phyloP scores from a whole-genome alignment of 2,329 filamentous ascomycete species.

The Arthrinium phaeospermum region DNA sequence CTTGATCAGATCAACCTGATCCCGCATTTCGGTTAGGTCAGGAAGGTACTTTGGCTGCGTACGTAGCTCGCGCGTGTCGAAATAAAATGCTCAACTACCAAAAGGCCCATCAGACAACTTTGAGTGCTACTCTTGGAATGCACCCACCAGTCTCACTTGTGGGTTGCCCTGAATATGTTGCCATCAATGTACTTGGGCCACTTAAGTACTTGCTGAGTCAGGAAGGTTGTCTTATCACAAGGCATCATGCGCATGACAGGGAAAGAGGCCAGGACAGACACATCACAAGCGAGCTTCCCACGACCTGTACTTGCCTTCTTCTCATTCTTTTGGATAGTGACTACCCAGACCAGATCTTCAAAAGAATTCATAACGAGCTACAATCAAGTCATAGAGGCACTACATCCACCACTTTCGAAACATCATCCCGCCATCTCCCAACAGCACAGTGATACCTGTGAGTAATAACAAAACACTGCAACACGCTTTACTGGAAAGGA shows the following conservation, averaged over 20 bases:
- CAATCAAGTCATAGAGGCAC: no score
- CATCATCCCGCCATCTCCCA: no score
- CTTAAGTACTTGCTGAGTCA: neutral
- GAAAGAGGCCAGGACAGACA: neutral
- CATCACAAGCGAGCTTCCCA: neutral
- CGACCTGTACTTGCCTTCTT: neutral
- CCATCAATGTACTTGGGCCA: neutral
- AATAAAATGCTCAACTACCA: no score
- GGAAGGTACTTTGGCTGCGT: neutral
- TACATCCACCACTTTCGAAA: no score
- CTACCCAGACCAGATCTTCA: neutral
- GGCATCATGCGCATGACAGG: neutral
- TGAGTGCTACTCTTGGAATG: neutral
- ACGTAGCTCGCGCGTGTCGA: neutral
- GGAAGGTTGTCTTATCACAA: conserved; percentile 13
- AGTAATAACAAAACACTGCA: neutral
- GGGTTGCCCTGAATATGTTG: neutral
- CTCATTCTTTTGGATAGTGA: neutral
- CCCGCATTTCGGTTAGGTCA: neutral
- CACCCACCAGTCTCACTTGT: neutral
- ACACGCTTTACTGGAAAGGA: neutral
- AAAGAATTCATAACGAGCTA: no score
- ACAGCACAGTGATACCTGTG: no score
- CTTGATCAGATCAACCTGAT: neutral
- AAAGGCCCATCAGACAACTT: neutral